These are phyloP conservation scores for Metschnikowia cerradonensis DNA, from an alignment of 805 yeast species.

Conservation along the genomic window DNA sequence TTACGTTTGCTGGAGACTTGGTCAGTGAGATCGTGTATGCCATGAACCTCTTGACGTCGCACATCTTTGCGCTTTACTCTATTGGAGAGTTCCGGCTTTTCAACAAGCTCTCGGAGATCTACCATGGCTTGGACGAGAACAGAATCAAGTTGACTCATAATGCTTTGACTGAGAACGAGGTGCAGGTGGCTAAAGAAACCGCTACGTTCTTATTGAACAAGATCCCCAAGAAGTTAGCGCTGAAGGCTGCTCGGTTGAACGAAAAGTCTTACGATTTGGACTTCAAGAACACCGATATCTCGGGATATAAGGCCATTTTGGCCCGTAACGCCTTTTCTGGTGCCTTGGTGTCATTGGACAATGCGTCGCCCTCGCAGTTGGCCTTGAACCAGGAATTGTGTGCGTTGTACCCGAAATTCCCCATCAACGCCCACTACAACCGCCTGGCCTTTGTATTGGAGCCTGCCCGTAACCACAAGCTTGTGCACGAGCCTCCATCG, in stretches of 20 bases:
- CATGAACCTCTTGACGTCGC: slow-evolving; percentile 54
- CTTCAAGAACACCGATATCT: slow-evolving; percentile 43
- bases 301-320: slow-evolving; percentile 65
- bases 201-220: slow-evolving; percentile 52
- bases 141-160: slow-evolving; percentile 49
- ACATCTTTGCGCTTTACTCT: slow-evolving; percentile 66
- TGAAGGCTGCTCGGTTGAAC: slow-evolving; percentile 38
- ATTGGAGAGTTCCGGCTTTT: slow-evolving; percentile 65
- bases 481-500: slow-evolving; percentile 49
- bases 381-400: slow-evolving; percentile 66
- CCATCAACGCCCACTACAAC: slow-evolving; percentile 39
- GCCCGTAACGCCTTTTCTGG: slow-evolving; percentile 62
- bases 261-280: slow-evolving; percentile 39
- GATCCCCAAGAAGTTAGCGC: slow-evolving; percentile 56
- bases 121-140: slow-evolving; percentile 54
- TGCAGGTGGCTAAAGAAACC: slow-evolving; percentile 43
- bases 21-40: slow-evolving; percentile 57
- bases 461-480: slow-evolving; percentile 47
- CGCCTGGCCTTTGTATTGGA: slow-evolving; percentile 30
- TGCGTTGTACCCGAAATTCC: slow-evolving; percentile 72
- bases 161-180: slow-evolving; percentile 54
- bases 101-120: slow-evolving; percentile 50
- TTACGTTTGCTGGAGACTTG: slow-evolving; percentile 38
- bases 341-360: slow-evolving; percentile 42
- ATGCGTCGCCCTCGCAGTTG: slow-evolving; percentile 51